phyloP scores from a whole-genome alignment of 257 asterid species.

The Voacanga thouarsii region DNA sequence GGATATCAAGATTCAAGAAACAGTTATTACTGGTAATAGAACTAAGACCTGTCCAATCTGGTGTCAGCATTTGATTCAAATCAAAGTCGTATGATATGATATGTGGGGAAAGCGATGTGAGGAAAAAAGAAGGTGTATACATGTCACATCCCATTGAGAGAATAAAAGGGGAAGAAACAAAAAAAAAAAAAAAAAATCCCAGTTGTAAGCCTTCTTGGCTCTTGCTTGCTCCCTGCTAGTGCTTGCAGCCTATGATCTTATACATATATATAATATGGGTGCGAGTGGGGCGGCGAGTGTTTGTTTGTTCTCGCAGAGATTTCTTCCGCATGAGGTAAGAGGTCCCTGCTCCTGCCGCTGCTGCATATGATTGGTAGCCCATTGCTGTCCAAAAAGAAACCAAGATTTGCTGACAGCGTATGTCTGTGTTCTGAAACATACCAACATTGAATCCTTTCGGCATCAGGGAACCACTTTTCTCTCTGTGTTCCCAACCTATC shows the following conservation, averaged over 20 bases:
- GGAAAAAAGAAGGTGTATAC: background rate
- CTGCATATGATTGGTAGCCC: conserved; percentile 9
- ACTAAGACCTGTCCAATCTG: conserved; percentile 9
- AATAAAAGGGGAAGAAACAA: background rate
- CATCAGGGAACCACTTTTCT: background rate
- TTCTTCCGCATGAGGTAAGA: background rate
- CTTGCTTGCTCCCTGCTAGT: background rate
- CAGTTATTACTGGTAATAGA: background rate
- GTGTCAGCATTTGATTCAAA: conserved; percentile 18
- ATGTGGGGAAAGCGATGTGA: conserved; percentile 22
- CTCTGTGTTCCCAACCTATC: background rate
- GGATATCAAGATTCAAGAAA: conserved; percentile 2
- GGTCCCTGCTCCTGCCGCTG: background rate
- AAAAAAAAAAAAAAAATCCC: background rate
- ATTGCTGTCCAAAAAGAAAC: conserved; percentile 9
- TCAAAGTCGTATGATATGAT: conserved; percentile 20
- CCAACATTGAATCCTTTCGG: conserved; percentile 15
- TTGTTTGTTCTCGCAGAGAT: background rate
- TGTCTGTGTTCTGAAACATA: background rate
- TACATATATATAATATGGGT: background rate
- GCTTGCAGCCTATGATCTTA: no score
- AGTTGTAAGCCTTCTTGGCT: background rate
- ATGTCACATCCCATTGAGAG: conserved; percentile 1
- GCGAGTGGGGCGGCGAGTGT: background rate
- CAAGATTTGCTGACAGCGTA: conserved; percentile 25